phyloP scores from a whole-genome alignment of 768 basidiomycete species.

The Leccinum incarnatum region DNA sequence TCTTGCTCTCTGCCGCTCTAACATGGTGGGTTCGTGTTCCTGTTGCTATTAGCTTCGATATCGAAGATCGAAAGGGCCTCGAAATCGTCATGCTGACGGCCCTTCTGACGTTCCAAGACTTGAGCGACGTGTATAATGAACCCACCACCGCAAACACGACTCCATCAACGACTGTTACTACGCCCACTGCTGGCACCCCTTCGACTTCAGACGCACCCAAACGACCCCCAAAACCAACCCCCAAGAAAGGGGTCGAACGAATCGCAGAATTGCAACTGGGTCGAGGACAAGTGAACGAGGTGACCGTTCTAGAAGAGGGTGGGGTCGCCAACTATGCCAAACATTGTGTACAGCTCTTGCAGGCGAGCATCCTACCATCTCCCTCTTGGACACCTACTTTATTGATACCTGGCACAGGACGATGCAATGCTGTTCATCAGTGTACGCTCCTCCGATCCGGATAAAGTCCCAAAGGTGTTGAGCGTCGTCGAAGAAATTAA shows the following conservation, averaged over 20 bases:
- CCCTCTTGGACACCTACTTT: neutral
- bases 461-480: slow-evolving; percentile 74
- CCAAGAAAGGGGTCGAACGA: slow-evolving; percentile 63
- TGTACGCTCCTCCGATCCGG: slow-evolving; percentile 58
- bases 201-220: slow-evolving; percentile 31
- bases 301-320: slow-evolving; percentile 67
- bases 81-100: slow-evolving; percentile 79
- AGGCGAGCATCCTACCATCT: slow-evolving; percentile 38
- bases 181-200: neutral
- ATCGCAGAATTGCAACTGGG: slow-evolving; percentile 70
- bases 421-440: slow-evolving; percentile 80
- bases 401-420: slow-evolving; percentile 43
- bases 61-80: slow-evolving; percentile 80
- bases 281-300: slow-evolving; percentile 71
- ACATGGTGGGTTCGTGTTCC: neutral
- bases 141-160: slow-evolving; percentile 16
- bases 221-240: slow-evolving; percentile 59
- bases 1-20: neutral
- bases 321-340: slow-evolving; percentile 62
- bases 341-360: slow-evolving; percentile 61
- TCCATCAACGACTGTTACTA: neutral
- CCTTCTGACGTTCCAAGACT: slow-evolving; percentile 74
- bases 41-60: slow-evolving; percentile 61
- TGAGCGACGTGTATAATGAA: slow-evolving; percentile 53
- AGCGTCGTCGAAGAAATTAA: slow-evolving; percentile 79